These are phyloP conservation scores for Rhodotorula graminis DNA, from an alignment of 768 basidiomycete genomes.

Conservation along the genomic window DNA sequence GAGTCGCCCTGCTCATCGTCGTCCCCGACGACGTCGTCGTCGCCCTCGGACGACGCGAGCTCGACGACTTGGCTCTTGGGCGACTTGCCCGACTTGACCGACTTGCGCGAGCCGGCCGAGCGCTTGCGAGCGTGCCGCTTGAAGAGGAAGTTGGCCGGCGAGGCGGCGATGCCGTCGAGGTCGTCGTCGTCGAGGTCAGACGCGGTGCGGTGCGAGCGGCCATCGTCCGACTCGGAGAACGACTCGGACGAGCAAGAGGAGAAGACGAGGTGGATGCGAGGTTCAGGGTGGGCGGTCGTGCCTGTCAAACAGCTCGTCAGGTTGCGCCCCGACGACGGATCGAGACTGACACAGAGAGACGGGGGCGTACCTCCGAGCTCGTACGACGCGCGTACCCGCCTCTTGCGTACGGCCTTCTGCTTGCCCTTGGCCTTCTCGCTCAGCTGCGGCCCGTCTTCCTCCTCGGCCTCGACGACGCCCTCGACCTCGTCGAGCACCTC, in stretches of 20 bases:
- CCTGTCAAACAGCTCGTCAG: constrained; percentile 7
- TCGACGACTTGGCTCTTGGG: not conserved
- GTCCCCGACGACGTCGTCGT: not conserved
- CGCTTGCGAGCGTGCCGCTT: not conserved
- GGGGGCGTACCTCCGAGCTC: constrained; percentile 47
- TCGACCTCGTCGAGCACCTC: constrained; percentile 7
- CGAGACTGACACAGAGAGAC: not conserved
- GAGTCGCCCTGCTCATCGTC: not conserved
- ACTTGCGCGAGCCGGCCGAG: no score
- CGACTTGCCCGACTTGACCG: no score
- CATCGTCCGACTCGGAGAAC: constrained; percentile 12
- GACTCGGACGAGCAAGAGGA: constrained; percentile 34
- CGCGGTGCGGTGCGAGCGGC: not conserved
- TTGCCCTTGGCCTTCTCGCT: constrained; percentile 11
- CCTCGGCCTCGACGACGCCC: not conserved
- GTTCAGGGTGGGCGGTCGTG: constrained; percentile 45
- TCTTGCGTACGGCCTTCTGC: constrained; percentile 16
- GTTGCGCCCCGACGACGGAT: not conserved
- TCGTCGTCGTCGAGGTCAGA: constrained; percentile 8
- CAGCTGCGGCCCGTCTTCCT: constrained; percentile 40
- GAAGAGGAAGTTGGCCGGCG: constrained; percentile 30
- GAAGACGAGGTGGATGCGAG: constrained; percentile 47
- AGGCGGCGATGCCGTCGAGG: not conserved
- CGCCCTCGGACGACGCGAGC: not conserved
- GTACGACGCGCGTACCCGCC: constrained; percentile 49